Evolutionary conservation across 306 rosid species (phyloP), one percentile per base, ranked within the genome.

Genomic region (Crotalaria pallida): DNA sequence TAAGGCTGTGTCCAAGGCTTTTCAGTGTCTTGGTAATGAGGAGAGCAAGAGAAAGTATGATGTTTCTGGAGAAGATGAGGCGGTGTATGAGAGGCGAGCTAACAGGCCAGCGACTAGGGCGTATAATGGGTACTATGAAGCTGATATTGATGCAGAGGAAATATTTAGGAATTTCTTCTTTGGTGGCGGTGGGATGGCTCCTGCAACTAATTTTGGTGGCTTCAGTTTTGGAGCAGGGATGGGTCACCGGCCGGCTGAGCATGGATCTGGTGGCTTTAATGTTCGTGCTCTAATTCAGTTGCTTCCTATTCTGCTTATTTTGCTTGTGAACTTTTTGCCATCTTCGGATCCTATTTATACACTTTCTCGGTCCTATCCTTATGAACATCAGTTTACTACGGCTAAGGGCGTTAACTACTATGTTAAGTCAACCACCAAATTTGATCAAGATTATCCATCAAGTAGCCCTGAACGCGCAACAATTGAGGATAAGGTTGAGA

Each of bases 121-220:
- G 0, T 92, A 69, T 41, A 81, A 84, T 73, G 90, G 97, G 2
- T 90, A 71, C 60, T 93, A 90, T 21, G 98, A 90, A 0, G 79
- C 85, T 56, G 98, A 93, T 53, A 17, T 93, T 58, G 97, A 90
- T 56, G 96, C 98, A 0, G 96, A 93, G 5, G 98, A 93, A 65
- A 84, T 93, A 10, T 93, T 93, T 43, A 86, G 98, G 79, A 93
- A 88, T 62, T 93, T 93, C 84, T 92, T 92, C 84, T 93, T 86
- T 21, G 96, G 96, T 31, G 36, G 96, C 6, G 36, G 36, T 23
- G 96, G 96, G 58, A 93, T 93, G 96, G 88, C 93, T 13, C 96
- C 98, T 0, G 77, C 89, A 0, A 77, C 92, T 2, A 77, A 81
- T 58, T 90, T 88, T 53, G 80, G 93, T 8, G 94, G 96, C 36